phyloP scores from a whole-genome alignment of 306 rosid genomes.

The Senna tora region DNA sequence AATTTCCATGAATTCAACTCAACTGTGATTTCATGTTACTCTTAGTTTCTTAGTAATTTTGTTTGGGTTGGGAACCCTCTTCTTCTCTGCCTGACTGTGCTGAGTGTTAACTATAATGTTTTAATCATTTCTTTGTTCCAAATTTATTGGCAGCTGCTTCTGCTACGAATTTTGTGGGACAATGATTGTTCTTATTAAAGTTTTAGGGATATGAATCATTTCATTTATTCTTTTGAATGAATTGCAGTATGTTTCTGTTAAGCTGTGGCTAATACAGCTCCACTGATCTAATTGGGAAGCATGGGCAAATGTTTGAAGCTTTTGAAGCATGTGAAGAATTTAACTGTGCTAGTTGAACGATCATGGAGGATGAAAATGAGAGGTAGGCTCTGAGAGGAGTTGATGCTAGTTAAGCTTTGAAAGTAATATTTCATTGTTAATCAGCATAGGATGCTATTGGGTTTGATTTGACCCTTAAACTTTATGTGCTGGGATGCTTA shows the following conservation, averaged over 20 bases:
- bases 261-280: slow-evolving; percentile 30
- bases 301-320: slow-evolving; percentile 81
- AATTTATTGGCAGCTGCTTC: background rate
- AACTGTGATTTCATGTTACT: slow-evolving; percentile 34
- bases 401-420: slow-evolving; percentile 36
- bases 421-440: slow-evolving; percentile 29
- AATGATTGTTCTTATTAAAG: background rate
- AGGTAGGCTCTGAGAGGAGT: slow-evolving; percentile 69
- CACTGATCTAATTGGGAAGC: slow-evolving; percentile 77
- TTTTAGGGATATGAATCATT: slow-evolving; percentile 21
- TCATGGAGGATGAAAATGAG: slow-evolving; percentile 95
- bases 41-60: slow-evolving; percentile 16
- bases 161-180: background rate
- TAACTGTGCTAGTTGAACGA: slow-evolving; percentile 72
- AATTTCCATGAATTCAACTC: slow-evolving; percentile 27
- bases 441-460: slow-evolving; percentile 46
- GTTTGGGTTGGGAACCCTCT: slow-evolving; percentile 2
- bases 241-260: slow-evolving; percentile 6
- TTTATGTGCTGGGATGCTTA: slow-evolving; percentile 34
- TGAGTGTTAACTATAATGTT: background rate
- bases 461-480: slow-evolving; percentile 52
- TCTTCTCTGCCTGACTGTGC: background rate
- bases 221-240: background rate
- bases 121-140: background rate
- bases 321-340: slow-evolving; percentile 68